Evolutionary conservation across 345 rosid genomes (phyloP), one percentile per base, ranked within the genome.

Genomic region (Linum trigynum): DNA sequence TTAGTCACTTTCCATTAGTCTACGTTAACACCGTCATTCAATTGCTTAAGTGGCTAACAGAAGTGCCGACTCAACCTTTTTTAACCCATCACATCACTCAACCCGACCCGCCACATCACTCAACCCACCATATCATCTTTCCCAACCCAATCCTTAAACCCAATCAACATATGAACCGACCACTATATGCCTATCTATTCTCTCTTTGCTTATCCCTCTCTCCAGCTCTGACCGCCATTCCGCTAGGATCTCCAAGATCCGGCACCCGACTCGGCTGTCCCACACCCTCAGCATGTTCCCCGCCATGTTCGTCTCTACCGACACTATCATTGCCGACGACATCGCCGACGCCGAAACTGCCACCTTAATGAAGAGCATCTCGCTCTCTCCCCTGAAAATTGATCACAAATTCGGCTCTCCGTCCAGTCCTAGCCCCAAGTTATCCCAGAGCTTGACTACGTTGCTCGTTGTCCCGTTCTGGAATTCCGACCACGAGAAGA

Each of bases 251-350:
- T 79, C 75, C 64, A 96, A 91, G 16, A 77, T 41, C 59, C 65
- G 43, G 11, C 69, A 67, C 0, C 32, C 32, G 32, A 23, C 32
- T 1, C 32, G 32, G 1, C 32, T 23, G 32, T 23, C 32, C 32
- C 32, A 23, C 32, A 23, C 32, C 32, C 32, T 23, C 32, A 23
- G 32, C 32, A 23, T 23, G 32, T 23, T 23, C 32, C 32, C 32
- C 32, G 32, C 32, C 32, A 23, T 23, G 32, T 23, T 23, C 32
- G 32, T 23, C 32, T 75, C 77, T 0, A 63, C 71, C 5, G 95
- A 91, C 51, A 69, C 53, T 76, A 88, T 95, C 92, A 92, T 84
- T 39, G 82, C 78, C 39, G 72, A 55, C 16, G 88, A 55, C n/a
- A 80, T 81, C 53, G 53, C 55, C 12, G 71, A 78, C 7, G 82